Percentiles rank a stretch among this genome's conserved stretches.
These are phyloP conservation scores for Phytophthora lateralis DNA, from an alignment of 352 stramenopile genomes.

Conservation along the genomic window DNA sequence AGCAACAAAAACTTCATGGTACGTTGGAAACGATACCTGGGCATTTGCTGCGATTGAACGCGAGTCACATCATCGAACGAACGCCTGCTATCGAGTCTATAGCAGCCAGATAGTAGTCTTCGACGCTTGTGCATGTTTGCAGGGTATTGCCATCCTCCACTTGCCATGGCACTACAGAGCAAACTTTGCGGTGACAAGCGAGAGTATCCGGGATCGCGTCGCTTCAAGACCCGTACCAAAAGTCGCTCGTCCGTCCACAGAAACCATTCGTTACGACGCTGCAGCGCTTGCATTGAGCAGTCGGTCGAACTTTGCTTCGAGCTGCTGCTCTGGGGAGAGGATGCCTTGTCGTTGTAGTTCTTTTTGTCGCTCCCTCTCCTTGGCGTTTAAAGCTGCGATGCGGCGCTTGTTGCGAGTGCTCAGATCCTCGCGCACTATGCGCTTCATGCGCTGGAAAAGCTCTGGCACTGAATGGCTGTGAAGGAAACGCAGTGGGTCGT, in stretches of 20 bases:
- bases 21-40: background rate
- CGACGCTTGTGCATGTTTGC: background rate
- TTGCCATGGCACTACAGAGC: constrained; percentile 8
- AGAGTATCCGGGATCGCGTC: constrained; percentile 11
- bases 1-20: constrained; percentile 1
- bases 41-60: background rate
- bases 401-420: constrained; percentile 33
- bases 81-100: background rate
- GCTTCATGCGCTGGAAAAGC: constrained; percentile 40
- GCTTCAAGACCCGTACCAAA: constrained; percentile 21
- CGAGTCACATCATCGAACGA: background rate
- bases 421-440: constrained; percentile 29
- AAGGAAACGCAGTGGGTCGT: constrained; percentile 26
- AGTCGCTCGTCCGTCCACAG: background rate
- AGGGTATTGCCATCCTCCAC: background rate
- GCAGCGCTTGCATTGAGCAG: constrained; percentile 27
- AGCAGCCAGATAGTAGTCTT: background rate
- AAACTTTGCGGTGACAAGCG: constrained; percentile 6
- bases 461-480: constrained; percentile 21
- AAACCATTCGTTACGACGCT: constrained; percentile 9
- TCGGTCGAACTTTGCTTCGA: constrained; percentile 41
- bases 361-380: constrained; percentile 26
- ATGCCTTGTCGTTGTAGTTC: constrained; percentile 30
- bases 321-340: constrained; percentile 34
- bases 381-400: constrained; percentile 36